Base-by-base conservation (phyloP, 257 asterid species). In the Cordia subcordata region DNA sequence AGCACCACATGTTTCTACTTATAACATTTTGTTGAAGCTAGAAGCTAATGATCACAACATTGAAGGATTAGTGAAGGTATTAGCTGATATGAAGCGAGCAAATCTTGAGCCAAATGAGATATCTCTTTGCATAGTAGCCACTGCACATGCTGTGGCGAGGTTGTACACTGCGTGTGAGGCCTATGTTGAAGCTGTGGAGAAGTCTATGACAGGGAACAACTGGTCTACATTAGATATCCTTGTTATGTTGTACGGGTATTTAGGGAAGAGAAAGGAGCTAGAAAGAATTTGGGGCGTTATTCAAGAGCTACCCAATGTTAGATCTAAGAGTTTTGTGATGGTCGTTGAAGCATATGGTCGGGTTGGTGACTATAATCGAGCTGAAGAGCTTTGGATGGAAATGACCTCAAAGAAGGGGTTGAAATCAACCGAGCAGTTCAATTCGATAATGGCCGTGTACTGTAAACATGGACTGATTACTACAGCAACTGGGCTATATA, bases 61-160 rank as follows among this genome's bases (percentile, higher is more conserved):
- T 45, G 88, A 84, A 58, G 82, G 93, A 15, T 61, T 88, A 67
- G 47, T 73, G 8, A 84, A 75, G 66, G 94, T 84, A 4, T 75
- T 85, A 60, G 72, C 76, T 57, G 94, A 88, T 33, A 91, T 88
- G 96, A 77, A 69, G 42, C 68, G 77, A 55, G 63, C 64, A 38
- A 62, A 56, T 58, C 83, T 85, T 27, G 90, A 80, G 55, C 94
- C 94, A 3, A 82, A 87, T 46, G 98, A 91, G 90, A 78, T 91
- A 60, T 57, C 96, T 42, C 85, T 78, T 66, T 85, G 96, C 75
- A 77, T 83, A 22, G 67, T 92, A 73, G 95, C 96, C 37, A 71
- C 81, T 49, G 81, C 98, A 40, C 95, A 88, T 77, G 93, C 90
- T 57, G 96, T 84, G 72, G 96, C 98, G 13, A 76, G 90, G 80